Evolutionary conservation across 768 basidiomycete species (phyloP).

Genomic region (Cystofilobasidium capitatum): DNA sequence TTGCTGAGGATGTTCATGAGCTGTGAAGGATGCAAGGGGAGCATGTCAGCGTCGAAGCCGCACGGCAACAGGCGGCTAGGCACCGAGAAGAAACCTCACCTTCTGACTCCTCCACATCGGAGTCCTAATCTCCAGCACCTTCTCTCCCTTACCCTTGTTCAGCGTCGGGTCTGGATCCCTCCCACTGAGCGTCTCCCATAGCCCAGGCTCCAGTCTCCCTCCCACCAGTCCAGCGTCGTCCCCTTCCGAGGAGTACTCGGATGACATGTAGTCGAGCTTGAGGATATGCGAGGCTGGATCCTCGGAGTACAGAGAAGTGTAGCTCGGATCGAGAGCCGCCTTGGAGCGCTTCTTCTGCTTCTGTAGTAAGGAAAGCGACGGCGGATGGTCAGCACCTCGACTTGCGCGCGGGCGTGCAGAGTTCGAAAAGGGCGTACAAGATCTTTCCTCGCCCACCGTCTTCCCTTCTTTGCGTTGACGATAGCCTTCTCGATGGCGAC

Average conservation of each 20-base stretch:
- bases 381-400: neutral
- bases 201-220: slow-evolving; percentile 2
- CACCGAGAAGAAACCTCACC: slow-evolving; percentile 28
- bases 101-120: slow-evolving; percentile 35
- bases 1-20: slow-evolving; percentile 5
- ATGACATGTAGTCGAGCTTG: slow-evolving; percentile 38
- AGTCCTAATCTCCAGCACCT: slow-evolving; percentile 38
- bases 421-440: slow-evolving; percentile 27
- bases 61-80: neutral
- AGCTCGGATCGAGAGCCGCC: slow-evolving; percentile 28
- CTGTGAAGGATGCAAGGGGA: neutral
- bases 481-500: slow-evolving; percentile 29
- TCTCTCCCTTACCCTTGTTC: slow-evolving; percentile 28
- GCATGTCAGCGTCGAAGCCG: no score
- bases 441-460: slow-evolving; percentile 39
- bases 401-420: neutral
- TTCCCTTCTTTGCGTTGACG: slow-evolving; percentile 33
- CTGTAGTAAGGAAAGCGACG: slow-evolving; percentile 22
- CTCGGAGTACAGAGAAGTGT: slow-evolving; percentile 11
- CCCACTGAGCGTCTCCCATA: slow-evolving; percentile 22
- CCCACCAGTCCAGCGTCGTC: neutral
- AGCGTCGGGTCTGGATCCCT: neutral
- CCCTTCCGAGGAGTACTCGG: slow-evolving; percentile 37
- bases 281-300: slow-evolving; percentile 27
- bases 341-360: slow-evolving; percentile 37